Evolutionary conservation across 768 basidiomycete genomes (phyloP), one percentile per base, ranked within the genome.

Genomic region (Tricholoma furcatifolium): DNA sequence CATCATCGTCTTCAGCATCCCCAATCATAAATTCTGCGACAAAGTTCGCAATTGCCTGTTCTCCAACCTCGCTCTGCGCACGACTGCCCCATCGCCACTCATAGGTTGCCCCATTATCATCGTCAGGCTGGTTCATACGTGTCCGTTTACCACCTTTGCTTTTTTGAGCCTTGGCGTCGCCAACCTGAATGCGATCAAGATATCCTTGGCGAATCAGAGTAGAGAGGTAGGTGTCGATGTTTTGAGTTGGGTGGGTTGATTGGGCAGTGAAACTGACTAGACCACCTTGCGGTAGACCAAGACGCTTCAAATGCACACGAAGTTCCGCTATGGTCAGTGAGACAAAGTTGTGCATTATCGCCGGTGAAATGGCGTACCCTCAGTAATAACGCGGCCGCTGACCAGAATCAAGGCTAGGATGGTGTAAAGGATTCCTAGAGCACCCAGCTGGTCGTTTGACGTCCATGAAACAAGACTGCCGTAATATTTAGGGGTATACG

Each of bases 51-150:
- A 94, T 73, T 11, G 76, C 84, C 53, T 76, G 70, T 68, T 98
- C 95, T 1, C 91, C 87, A 4, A 97, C 81, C 68, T 98, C 95
- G 30, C 81, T 81, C 35, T 87, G 80, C 2, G 93, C 85, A 24
- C 91, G 78, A 23, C 78, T 72, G 3, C 93, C 94, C 94, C 94
- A 98, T 15, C 83, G 80, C 92, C 91, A 93, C 62, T 93, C 90
- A 55, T 75, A 81, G 14, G 71, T 68, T 12, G 69, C 67, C 14
- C 74, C 78, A 6, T 70, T 59, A 43, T 68, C 71, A 55, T 69
- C 53, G 50, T 77, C 70, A 17, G 75, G 73, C 40, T 72, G 72
- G 12, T 71, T 70, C n/a, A 74, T 64, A 2, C 88, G 80, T 42
- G 76, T 79, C 18, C 83, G 81, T 58, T 87, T 87, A 0, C 66